Evolutionary conservation across 1,284 basidiomycete species (phyloP).

Genomic region (Erythrobasidium hasegawianum): DNA sequence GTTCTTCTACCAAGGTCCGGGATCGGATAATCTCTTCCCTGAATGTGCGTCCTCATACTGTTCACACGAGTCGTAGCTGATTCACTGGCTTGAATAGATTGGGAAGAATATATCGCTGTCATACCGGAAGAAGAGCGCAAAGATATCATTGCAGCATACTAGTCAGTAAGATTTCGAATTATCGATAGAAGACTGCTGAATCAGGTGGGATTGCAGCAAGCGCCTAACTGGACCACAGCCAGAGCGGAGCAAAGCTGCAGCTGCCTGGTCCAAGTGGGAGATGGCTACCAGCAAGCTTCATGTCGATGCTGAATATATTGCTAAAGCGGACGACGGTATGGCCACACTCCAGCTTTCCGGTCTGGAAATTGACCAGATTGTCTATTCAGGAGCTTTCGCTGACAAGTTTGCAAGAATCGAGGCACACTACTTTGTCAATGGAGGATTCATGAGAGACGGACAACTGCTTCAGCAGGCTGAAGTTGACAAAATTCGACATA

Average conservation of each 20-base stretch:
- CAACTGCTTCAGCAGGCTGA: slow-evolving; percentile 76
- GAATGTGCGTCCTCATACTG: slow-evolving; percentile 51
- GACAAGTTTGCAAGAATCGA: slow-evolving; percentile 66
- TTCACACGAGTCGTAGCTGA: background rate
- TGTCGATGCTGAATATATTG: slow-evolving; percentile 65
- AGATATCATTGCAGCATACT: slow-evolving; percentile 79
- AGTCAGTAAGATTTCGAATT: too few relatives aligned
- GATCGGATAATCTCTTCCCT: slow-evolving; percentile 62
- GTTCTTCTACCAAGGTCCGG: slow-evolving; percentile 78
- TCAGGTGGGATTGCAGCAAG: slow-evolving; percentile 52
- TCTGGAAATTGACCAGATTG: too few relatives aligned
- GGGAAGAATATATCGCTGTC: slow-evolving; percentile 73
- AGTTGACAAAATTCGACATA: slow-evolving; percentile 71
- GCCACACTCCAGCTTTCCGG: too few relatives aligned
- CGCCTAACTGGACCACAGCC: slow-evolving; percentile 72
- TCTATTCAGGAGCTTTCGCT: slow-evolving; percentile 9
- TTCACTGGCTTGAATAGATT: slow-evolving; percentile 47
- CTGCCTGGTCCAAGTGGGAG: slow-evolving; percentile 88
- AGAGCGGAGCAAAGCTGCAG: slow-evolving; percentile 67
- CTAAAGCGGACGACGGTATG: slow-evolving; percentile 67
- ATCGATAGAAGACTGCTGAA: too few relatives aligned
- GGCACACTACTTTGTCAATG: slow-evolving; percentile 73
- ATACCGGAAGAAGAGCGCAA: slow-evolving; percentile 74
- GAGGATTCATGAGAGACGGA: slow-evolving; percentile 86
- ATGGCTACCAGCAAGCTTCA: slow-evolving; percentile 73